phyloP scores from a whole-genome alignment of 306 rosid genomes.

The Elaeagnus macrophylla region DNA sequence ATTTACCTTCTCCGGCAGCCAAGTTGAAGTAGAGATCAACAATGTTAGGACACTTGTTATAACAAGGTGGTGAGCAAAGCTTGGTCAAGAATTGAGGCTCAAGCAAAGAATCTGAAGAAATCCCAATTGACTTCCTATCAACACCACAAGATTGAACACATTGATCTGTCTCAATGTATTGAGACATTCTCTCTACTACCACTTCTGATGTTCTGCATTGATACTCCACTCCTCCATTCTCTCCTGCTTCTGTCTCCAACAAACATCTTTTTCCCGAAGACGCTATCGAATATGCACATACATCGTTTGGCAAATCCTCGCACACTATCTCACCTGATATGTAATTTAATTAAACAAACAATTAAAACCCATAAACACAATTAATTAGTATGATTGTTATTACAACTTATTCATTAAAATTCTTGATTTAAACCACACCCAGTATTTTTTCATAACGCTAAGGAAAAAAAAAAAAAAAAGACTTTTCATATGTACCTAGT shows the following conservation, averaged over 20 bases:
- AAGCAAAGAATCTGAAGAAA: slow-evolving; percentile 71
- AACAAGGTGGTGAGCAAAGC: slow-evolving; percentile 64
- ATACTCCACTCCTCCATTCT: slow-evolving; percentile 35
- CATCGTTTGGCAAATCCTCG: slow-evolving; percentile 44
- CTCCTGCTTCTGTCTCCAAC: slow-evolving; percentile 45
- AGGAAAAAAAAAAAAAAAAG: too few species aligned
- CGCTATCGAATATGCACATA: slow-evolving; percentile 68
- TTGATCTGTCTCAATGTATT: slow-evolving; percentile 50
- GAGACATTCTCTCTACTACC: slow-evolving; percentile 55
- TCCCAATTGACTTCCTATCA: slow-evolving; percentile 57
- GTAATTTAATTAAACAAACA: background rate
- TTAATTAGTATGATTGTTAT: too few species aligned
- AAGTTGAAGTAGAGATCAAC: slow-evolving; percentile 65
- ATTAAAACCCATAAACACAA: too few species aligned
- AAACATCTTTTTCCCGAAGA: slow-evolving; percentile 80
- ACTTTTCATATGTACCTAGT: too few species aligned
- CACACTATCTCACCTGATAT: slow-evolving; percentile 48
- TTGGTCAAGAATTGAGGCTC: slow-evolving; percentile 60
- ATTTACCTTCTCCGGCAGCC: slow-evolving; percentile 70
- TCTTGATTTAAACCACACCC: too few species aligned
- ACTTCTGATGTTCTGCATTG: slow-evolving; percentile 75
- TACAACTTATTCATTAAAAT: too few species aligned
- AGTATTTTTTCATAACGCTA: too few species aligned
- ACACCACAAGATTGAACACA: slow-evolving; percentile 72
- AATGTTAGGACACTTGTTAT: slow-evolving; percentile 64